These are phyloP conservation scores for Ogataea angusta DNA, from an alignment of 805 yeast genomes.

Conservation along the genomic window DNA sequence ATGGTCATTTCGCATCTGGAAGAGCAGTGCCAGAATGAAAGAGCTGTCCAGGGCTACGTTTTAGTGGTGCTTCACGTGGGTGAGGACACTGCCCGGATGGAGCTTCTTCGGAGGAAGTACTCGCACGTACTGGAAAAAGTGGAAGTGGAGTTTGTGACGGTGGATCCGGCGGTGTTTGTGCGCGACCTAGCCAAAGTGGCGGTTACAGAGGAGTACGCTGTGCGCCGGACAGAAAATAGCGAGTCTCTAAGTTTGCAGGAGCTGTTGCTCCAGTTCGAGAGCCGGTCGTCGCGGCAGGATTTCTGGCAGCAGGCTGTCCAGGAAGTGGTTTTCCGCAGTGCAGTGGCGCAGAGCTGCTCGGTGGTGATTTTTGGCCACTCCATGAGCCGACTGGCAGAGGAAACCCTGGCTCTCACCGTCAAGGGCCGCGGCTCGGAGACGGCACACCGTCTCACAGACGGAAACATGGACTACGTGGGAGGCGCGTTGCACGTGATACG, in stretches of 20 bases:
- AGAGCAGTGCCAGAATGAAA: constrained; percentile 56
- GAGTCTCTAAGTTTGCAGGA: constrained; percentile 25
- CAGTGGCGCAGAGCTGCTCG: constrained; percentile 42
- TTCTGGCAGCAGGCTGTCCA: constrained; percentile 45
- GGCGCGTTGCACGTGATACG: constrained; percentile 46
- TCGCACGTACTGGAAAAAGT: constrained; percentile 21
- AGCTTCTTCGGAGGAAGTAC: background rate
- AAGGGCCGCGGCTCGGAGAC: constrained; percentile 81
- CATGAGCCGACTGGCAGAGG: constrained; percentile 81
- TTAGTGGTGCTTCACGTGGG: constrained; percentile 51
- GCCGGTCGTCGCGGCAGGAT: constrained; percentile 67
- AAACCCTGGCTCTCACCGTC: constrained; percentile 72
- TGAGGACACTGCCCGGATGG: constrained; percentile 25
- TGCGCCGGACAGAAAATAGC: background rate
- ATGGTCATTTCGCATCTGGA: constrained; percentile 55
- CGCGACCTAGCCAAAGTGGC: constrained; percentile 18
- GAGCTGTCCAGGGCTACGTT: constrained; percentile 67
- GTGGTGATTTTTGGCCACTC: constrained; percentile 71
- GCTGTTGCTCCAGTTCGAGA: constrained; percentile 39
- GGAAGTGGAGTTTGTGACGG: constrained; percentile 38
- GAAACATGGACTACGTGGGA: constrained; percentile 30
- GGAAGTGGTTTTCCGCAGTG: constrained; percentile 46
- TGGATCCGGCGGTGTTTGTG: constrained; percentile 42
- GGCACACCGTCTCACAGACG: constrained; percentile 49
- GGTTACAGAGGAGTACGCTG: constrained; percentile 24